Evolutionary conservation across 345 rosid genomes (phyloP).

Genomic region (Eutrema yunnanense): DNA sequence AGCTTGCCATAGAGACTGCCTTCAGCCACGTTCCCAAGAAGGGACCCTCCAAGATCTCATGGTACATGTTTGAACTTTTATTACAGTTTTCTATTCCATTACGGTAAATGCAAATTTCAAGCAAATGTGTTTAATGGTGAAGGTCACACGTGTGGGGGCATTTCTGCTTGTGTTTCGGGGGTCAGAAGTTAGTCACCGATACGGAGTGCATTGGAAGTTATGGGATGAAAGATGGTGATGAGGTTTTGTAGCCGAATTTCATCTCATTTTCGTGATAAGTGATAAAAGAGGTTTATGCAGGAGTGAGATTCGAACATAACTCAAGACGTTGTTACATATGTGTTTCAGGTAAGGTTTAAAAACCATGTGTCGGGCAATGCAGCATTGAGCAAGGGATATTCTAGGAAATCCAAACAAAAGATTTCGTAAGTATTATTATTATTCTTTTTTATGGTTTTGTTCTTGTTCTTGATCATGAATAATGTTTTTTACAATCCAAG

Average conservation of each 20-base stretch:
- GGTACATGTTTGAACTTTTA: conserved; percentile 34
- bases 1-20: conserved; percentile 63
- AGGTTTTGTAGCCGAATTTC: conserved; percentile 33
- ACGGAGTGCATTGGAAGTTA: conserved; percentile 45
- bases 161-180: conserved; percentile 63
- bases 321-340: not conserved
- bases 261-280: not conserved
- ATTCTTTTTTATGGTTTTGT: not conserved
- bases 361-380: conserved; percentile 49
- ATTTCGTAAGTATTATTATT: conserved; percentile 35
- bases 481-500: not conserved
- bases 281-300: not conserved
- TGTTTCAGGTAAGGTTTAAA: conserved; percentile 59
- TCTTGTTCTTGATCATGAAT: not conserved
- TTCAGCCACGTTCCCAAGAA: conserved; percentile 56
- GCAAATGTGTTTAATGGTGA: not conserved
- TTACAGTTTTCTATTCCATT: not conserved
- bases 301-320: not conserved
- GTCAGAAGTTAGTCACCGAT: conserved; percentile 59
- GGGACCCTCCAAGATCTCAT: conserved; percentile 77
- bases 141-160: conserved; percentile 96
- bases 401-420: conserved; percentile 31
- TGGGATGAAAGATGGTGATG: conserved; percentile 77
- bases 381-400: conserved; percentile 31
- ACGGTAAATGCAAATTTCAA: not conserved